Percentiles rank a stretch among this genome's conserved stretches.
Conservation (phyloP, 1,139 yeast species). For the Candida labiduridarum region DNA sequence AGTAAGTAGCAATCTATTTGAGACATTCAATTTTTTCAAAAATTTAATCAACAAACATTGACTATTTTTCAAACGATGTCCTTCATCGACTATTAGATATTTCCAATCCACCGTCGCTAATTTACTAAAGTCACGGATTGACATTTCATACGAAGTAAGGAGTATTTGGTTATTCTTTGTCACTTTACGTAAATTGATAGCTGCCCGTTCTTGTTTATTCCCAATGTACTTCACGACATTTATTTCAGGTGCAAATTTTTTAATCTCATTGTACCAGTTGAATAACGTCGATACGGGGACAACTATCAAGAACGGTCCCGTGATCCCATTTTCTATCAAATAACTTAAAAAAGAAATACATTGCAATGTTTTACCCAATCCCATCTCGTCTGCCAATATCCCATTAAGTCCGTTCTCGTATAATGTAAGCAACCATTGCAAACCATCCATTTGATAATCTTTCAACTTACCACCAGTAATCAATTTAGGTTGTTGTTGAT, state of each 20-base stretch:
- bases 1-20: slow-evolving; percentile 76
- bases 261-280: slow-evolving; percentile 79
- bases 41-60: slow-evolving; percentile 74
- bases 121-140: slow-evolving; percentile 63
- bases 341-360: slow-evolving; percentile 78
- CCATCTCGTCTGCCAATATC: slow-evolving; percentile 96
- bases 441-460: slow-evolving; percentile 85
- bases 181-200: slow-evolving; percentile 26
- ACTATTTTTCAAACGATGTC: slow-evolving; percentile 85
- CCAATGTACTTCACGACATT: slow-evolving; percentile 71
- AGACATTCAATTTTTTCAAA: slow-evolving; percentile 64
- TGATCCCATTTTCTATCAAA: slow-evolving; percentile 74
- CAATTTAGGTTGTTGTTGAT: slow-evolving; percentile 60
- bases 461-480: slow-evolving; percentile 72
- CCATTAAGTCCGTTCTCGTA: slow-evolving; percentile 96
- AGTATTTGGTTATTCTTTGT: slow-evolving; percentile 44
- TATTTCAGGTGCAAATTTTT: slow-evolving; percentile 71
- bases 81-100: slow-evolving; percentile 92
- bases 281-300: slow-evolving; percentile 87
- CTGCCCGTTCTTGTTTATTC: slow-evolving; percentile 53
- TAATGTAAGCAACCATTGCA: slow-evolving; percentile 85
- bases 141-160: slow-evolving; percentile 81
- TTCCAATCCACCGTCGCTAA: slow-evolving; percentile 67
- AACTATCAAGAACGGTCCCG: slow-evolving; percentile 84
- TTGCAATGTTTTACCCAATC: slow-evolving; percentile 89